Evolutionary conservation across 139 green algal genomes (phyloP).

Genomic region (Chlamydomonas applanata): DNA sequence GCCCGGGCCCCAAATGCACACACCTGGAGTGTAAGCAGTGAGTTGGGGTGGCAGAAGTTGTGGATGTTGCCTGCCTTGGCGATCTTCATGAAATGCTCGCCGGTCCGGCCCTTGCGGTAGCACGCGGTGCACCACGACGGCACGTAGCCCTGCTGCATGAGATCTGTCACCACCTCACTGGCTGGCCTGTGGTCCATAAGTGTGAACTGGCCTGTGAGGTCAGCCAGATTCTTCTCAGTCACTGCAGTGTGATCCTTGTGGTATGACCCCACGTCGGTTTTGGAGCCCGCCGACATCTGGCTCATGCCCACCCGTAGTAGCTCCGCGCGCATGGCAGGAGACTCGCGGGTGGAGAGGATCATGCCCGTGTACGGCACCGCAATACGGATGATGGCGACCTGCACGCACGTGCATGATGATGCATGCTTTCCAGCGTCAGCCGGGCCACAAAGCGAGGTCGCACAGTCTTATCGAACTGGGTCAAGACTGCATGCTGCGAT

Average conservation of each 20-base stretch:
- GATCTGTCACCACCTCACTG: conserved; percentile 55
- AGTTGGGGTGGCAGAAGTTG: conserved; percentile 80
- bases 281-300: conserved; percentile 65
- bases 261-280: conserved; percentile 71
- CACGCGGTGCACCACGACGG: conserved; percentile 74
- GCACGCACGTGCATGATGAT: no score
- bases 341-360: conserved; percentile 68
- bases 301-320: conserved; percentile 60
- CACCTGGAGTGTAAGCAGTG: conserved; percentile 63
- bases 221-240: conserved; percentile 47
- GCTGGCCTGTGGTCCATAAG: conserved; percentile 53
- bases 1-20: no score
- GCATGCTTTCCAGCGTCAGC: no score
- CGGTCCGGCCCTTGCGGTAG: conserved; percentile 73
- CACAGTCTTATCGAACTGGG: no score
- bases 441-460: no score
- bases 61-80: conserved; percentile 73
- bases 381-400: conserved; percentile 68
- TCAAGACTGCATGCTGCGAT: no score
- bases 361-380: conserved; percentile 76
- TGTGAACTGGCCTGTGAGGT: conserved; percentile 63
- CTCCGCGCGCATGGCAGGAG: conserved; percentile 53
- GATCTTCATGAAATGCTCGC: conserved; percentile 80
- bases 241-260: conserved; percentile 49
- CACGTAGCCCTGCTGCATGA: conserved; percentile 68